phyloP scores from a whole-genome alignment of 1,139 yeast species.

The Candida neerlandica region DNA sequence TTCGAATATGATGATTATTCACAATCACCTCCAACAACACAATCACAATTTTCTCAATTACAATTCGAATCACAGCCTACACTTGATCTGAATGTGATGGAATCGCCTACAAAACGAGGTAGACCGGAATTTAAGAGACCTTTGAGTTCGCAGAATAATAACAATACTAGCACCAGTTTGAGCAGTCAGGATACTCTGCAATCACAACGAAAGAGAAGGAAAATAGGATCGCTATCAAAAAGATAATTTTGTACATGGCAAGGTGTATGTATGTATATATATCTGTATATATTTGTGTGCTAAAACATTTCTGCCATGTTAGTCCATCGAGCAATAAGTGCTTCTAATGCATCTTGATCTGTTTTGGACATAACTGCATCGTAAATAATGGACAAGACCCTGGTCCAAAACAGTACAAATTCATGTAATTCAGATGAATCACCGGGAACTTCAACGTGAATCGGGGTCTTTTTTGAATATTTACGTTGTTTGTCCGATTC shows the following conservation, averaged over 20 bases:
- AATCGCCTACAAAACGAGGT: not conserved
- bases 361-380: conserved; percentile 33
- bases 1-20: conserved; percentile 7
- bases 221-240: conserved; percentile 11
- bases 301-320: conserved; percentile 17
- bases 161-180: not conserved
- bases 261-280: not conserved
- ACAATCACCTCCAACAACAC: not conserved
- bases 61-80: conserved; percentile 2
- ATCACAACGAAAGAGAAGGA: conserved; percentile 17
- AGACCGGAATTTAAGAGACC: not conserved
- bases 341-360: conserved; percentile 43
- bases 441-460: conserved; percentile 30
- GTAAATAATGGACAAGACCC: conserved; percentile 45
- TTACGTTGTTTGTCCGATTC: conserved; percentile 22
- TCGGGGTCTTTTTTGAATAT: conserved; percentile 23
- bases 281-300: not conserved
- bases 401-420: conserved; percentile 57
- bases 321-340: conserved; percentile 45
- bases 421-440: conserved; percentile 27
- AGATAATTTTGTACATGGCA: conserved; percentile 2
- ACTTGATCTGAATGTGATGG: not conserved
- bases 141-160: not conserved
- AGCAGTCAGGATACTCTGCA: conserved; percentile 2
- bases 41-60: conserved; percentile 1